These are phyloP conservation scores for Eremothecium cymbalariae DNA, from an alignment of 1,139 yeast species.

Conservation along the genomic window DNA sequence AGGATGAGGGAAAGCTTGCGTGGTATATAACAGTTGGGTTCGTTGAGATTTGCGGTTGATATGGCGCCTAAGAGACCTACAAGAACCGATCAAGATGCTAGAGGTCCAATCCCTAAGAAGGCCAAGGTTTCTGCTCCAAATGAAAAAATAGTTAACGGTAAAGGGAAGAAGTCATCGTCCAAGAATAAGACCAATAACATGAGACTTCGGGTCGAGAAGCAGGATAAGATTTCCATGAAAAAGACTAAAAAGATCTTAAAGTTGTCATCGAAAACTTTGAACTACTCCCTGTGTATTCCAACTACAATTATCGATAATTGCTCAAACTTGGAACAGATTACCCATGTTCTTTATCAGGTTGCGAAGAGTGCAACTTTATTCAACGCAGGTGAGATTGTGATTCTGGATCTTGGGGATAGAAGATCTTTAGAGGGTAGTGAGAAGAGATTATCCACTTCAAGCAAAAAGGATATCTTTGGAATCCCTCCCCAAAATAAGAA, in stretches of 20 bases:
- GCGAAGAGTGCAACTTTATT: conserved; percentile 67
- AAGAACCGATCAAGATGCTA: no score
- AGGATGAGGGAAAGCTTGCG: no score
- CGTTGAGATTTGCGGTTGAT: no score
- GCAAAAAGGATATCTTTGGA: no score
- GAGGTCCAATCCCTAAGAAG: no score
- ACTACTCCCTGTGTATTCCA: conserved; percentile 55
- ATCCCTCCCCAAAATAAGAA: conserved; percentile 8
- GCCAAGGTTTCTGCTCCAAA: no score
- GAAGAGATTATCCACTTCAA: conserved; percentile 2
- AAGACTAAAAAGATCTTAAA: conserved; percentile 19
- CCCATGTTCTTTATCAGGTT: conserved; percentile 65
- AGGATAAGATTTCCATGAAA: no score
- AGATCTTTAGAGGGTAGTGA: conserved; percentile 9
- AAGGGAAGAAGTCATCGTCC: conserved; percentile 1
- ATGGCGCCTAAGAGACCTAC: no score
- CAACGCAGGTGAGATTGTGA: conserved; percentile 63
- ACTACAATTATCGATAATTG: conserved; percentile 55
- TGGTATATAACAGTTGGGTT: no score
- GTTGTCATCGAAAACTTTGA: conserved; percentile 21
- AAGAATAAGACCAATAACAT: conserved; percentile 4
- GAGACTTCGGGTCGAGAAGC: conserved; percentile 6
- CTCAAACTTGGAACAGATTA: conserved; percentile 60
- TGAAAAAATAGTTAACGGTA: background rate
- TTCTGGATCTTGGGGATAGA: conserved; percentile 42